These are phyloP conservation scores for Suillus cothurnatus DNA, from an alignment of 768 basidiomycete genomes.

Conservation along the genomic window DNA sequence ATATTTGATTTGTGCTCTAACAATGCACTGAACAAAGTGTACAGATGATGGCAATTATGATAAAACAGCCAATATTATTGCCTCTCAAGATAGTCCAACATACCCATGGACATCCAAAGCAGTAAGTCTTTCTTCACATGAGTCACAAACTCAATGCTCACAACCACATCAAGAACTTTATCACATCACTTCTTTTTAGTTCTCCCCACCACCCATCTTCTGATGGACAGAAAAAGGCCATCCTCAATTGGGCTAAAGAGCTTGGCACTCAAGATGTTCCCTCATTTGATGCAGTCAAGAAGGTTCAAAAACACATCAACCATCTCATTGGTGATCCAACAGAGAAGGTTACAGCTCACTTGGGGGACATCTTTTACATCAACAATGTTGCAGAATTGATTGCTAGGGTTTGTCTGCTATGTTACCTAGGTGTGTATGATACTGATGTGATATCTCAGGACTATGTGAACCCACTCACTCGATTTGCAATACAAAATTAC, in stretches of 20 bases:
- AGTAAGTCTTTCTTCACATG: background rate
- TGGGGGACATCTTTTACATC: too few species aligned
- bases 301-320: too few species aligned
- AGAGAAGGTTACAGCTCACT: too few species aligned
- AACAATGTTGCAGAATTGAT: too few species aligned
- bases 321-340: too few species aligned
- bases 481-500: too few species aligned
- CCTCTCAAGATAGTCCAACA: background rate
- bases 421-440: too few species aligned
- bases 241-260: background rate
- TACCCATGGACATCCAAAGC: background rate
- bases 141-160: background rate
- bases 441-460: too few species aligned
- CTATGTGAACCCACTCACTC: too few species aligned
- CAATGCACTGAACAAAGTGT: background rate
- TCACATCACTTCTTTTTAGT: background rate
- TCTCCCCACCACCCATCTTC: too few species aligned
- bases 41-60: background rate
- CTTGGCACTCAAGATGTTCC: background rate
- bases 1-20: background rate
- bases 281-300: too few species aligned
- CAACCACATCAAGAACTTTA: background rate
- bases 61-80: background rate
- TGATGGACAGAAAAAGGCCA: background rate
- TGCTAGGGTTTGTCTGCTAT: too few species aligned